Conservation (phyloP, 176 grass and related monocot genomes). For the Phyllostachys edulis region DNA sequence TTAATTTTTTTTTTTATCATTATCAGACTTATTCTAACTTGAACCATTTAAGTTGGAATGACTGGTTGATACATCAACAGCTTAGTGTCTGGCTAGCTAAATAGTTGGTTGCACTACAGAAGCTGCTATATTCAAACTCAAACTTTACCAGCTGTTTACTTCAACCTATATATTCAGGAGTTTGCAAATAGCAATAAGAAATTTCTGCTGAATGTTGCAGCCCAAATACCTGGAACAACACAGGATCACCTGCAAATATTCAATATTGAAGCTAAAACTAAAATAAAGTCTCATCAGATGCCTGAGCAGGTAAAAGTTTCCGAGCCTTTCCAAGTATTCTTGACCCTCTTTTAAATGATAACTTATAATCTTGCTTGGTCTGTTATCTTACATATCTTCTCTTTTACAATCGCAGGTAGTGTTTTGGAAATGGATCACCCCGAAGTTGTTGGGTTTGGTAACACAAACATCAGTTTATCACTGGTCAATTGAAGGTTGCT, state of each 20-base stretch:
- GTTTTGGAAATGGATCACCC: slow-evolving; percentile 99
- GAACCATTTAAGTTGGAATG: background rate
- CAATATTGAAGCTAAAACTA: slow-evolving; percentile 93
- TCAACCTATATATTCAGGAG: background rate
- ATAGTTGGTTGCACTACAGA: background rate
- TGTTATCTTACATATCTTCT: slow-evolving; percentile 9
- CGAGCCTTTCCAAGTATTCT: background rate
- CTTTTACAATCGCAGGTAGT: slow-evolving; percentile 54
- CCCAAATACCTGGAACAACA: slow-evolving; percentile 84
- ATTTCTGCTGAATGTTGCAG: slow-evolving; percentile 48
- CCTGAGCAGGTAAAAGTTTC: slow-evolving; percentile 64
- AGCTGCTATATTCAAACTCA: background rate
- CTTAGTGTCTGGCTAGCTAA: background rate
- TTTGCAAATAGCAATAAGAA: slow-evolving; percentile 20
- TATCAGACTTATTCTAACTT: background rate
- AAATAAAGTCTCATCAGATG: slow-evolving; percentile 98
- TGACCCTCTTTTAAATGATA: background rate
- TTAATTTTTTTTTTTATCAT: too few species aligned
- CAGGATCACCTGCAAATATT: slow-evolving; percentile 99
- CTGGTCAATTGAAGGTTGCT: slow-evolving; percentile 89
- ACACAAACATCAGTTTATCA: slow-evolving; percentile 90
- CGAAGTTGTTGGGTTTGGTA: slow-evolving; percentile 73
- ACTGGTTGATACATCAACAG: background rate
- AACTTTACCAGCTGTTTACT: background rate
- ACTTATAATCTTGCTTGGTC: background rate